Evolutionary conservation across 371 early-diverging fungal genomes (phyloP).

Genomic region (Mortierella sp.): DNA sequence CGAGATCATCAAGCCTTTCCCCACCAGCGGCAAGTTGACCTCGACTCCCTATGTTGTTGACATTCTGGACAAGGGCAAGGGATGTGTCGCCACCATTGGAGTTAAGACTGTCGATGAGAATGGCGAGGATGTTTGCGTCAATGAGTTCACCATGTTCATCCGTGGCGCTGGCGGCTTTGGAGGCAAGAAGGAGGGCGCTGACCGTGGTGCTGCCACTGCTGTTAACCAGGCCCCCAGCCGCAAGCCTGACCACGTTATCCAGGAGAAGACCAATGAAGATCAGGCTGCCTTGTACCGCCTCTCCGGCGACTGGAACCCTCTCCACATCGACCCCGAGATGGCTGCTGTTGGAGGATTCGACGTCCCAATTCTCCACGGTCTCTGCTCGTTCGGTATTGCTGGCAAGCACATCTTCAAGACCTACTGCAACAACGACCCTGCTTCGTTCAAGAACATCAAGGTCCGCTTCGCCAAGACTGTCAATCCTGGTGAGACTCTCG

Average conservation of each 20-base stretch:
- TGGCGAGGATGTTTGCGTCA: slow-evolving; percentile 83
- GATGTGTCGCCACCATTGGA: slow-evolving; percentile 83
- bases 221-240: slow-evolving; percentile 82
- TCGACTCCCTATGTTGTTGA: slow-evolving; percentile 86
- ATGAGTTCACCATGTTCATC: slow-evolving; percentile 93
- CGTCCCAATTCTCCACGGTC: slow-evolving; percentile 72
- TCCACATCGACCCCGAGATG: slow-evolving; percentile 68
- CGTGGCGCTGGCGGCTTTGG: slow-evolving; percentile 94
- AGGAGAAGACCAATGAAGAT: slow-evolving; percentile 56
- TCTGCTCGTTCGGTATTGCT: slow-evolving; percentile 70
- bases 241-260: slow-evolving; percentile 65
- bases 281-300: slow-evolving; percentile 78
- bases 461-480: slow-evolving; percentile 76
- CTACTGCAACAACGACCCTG: slow-evolving; percentile 63
- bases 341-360: slow-evolving; percentile 71
- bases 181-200: slow-evolving; percentile 78
- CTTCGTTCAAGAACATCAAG: slow-evolving; percentile 65
- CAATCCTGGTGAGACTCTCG: slow-evolving; percentile 73
- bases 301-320: slow-evolving; percentile 75
- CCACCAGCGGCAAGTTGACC: slow-evolving; percentile 71
- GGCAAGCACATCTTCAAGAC: slow-evolving; percentile 65
- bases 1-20: slow-evolving; percentile 67
- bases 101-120: slow-evolving; percentile 82
- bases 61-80: slow-evolving; percentile 96
- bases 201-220: slow-evolving; percentile 85